phyloP scores from a whole-genome alignment of 1,139 yeast genomes.

The Diutina sp. region DNA sequence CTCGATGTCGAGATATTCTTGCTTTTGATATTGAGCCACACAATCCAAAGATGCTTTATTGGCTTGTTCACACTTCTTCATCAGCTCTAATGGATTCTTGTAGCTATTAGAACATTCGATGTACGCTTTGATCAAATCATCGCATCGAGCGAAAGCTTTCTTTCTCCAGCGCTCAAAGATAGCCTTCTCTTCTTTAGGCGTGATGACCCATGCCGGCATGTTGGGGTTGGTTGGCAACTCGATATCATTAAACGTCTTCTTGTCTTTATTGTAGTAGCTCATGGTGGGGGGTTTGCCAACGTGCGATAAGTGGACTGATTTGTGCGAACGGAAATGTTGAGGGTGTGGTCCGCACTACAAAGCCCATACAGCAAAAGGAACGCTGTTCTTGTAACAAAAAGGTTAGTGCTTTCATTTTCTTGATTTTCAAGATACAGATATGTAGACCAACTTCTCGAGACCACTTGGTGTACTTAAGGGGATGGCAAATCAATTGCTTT shows the following conservation, averaged over 20 bases:
- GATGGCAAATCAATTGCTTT: too few relatives aligned
- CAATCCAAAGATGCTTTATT: constrained; percentile 32
- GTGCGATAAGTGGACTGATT: neutral
- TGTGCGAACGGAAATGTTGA: neutral
- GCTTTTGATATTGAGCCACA: constrained; percentile 53
- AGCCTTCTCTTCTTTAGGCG: constrained; percentile 78
- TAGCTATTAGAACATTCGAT: constrained; percentile 27
- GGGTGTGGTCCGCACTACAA: neutral
- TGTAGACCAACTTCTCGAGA: too few relatives aligned
- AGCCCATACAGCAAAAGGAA: neutral
- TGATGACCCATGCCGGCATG: constrained; percentile 72
- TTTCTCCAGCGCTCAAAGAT: constrained; percentile 70
- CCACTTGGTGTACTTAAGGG: too few relatives aligned
- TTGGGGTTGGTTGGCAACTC: constrained; percentile 32
- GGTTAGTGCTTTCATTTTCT: too few relatives aligned
- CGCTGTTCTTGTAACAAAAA: too few relatives aligned
- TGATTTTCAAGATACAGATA: too few relatives aligned
- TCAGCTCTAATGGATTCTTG: constrained; percentile 41
- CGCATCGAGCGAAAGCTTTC: constrained; percentile 62
- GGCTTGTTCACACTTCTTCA: constrained; percentile 35
- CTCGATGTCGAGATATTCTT: constrained; percentile 58
- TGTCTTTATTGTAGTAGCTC: constrained; percentile 15
- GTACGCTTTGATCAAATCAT: constrained; percentile 43
- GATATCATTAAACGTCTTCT: constrained; percentile 26
- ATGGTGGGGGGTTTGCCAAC: constrained; percentile 3